phyloP scores from a whole-genome alignment of 345 rosid genomes.

The Gossypium mustelinum region DNA sequence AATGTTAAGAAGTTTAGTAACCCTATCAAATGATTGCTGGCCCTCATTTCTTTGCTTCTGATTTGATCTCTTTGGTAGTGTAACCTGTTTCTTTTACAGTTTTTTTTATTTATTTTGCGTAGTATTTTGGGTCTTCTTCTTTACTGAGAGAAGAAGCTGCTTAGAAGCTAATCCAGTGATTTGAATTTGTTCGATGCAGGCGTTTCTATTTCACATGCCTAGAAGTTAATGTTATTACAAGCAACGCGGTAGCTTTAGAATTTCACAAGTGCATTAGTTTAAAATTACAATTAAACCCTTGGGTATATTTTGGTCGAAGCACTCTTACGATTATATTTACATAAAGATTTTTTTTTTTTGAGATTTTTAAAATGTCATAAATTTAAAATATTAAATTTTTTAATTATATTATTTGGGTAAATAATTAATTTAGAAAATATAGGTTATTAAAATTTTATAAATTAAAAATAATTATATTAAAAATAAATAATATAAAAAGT shows the following conservation, averaged over 20 bases:
- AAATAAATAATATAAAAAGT: too few species aligned
- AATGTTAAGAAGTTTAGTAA: slow-evolving; percentile 79
- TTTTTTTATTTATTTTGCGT: not conserved
- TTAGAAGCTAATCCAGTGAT: not conserved
- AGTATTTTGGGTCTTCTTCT: not conserved
- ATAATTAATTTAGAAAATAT: too few species aligned
- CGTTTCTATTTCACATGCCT: not conserved
- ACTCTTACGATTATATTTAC: too few species aligned
- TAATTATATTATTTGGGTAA: too few species aligned
- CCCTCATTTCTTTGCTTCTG: slow-evolving; percentile 43
- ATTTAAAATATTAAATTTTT: too few species aligned
- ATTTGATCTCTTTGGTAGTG: not conserved
- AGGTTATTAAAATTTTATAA: too few species aligned
- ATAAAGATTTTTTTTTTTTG: too few species aligned
- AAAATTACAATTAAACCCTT: not conserved
- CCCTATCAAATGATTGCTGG: slow-evolving; percentile 73
- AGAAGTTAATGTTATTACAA: not conserved
- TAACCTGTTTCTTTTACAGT: not conserved
- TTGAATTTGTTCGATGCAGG: not conserved
- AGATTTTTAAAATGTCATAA: too few species aligned
- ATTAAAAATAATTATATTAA: too few species aligned
- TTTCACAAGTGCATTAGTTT: not conserved
- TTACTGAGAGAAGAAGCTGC: not conserved
- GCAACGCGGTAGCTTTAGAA: not conserved
- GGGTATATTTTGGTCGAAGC: too few species aligned